phyloP scores from a whole-genome alignment of 495 filamentous ascomycete species.

The Penicillium subrubescens region DNA sequence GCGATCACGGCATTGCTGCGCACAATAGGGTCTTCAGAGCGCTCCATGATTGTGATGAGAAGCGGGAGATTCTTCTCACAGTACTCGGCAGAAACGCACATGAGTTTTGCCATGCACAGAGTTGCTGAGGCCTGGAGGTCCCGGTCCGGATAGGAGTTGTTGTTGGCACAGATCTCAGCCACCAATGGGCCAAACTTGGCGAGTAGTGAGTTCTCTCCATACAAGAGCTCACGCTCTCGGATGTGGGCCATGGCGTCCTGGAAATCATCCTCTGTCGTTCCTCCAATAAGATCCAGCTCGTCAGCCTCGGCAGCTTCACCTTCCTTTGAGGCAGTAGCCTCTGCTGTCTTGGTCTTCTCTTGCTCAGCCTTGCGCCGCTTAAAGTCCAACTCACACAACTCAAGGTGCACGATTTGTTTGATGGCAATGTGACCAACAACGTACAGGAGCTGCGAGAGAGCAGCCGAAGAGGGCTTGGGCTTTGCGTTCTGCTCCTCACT shows the following conservation, averaged over 20 bases:
- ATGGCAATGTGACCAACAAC: constrained; percentile 95
- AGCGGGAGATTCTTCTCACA: constrained; percentile 92
- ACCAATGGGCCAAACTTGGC: constrained; percentile 89
- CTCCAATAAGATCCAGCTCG: constrained; percentile 94
- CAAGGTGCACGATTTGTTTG: constrained; percentile 99
- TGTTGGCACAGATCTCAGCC: constrained; percentile 90
- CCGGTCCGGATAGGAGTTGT: constrained; percentile 82
- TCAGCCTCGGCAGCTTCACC: constrained; percentile 59
- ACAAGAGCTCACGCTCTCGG: constrained; percentile 90
- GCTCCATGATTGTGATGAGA: constrained; percentile 96
- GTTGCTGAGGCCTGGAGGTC: constrained; percentile 91
- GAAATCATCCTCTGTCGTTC: constrained; percentile 98
- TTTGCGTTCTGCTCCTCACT: constrained; percentile 31
- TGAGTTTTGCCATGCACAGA: constrained; percentile 95
- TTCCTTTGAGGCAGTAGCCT: constrained; percentile 44
- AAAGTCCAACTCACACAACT: constrained; percentile 95
- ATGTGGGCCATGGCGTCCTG: constrained; percentile 94
- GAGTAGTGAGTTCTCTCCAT: constrained; percentile 80
- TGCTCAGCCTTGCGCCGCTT: constrained; percentile 94
- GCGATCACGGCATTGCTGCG: constrained; percentile 96
- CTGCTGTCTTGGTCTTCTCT: constrained; percentile 75
- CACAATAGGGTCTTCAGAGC: constrained; percentile 83
- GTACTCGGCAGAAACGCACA: constrained; percentile 95
- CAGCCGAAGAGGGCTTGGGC: constrained; percentile 57
- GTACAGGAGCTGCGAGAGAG: constrained; percentile 89